These are phyloP conservation scores for Clarireedia homoeocarpa DNA, from an alignment of 2,329 filamentous ascomycete genomes.

Conservation along the genomic window DNA sequence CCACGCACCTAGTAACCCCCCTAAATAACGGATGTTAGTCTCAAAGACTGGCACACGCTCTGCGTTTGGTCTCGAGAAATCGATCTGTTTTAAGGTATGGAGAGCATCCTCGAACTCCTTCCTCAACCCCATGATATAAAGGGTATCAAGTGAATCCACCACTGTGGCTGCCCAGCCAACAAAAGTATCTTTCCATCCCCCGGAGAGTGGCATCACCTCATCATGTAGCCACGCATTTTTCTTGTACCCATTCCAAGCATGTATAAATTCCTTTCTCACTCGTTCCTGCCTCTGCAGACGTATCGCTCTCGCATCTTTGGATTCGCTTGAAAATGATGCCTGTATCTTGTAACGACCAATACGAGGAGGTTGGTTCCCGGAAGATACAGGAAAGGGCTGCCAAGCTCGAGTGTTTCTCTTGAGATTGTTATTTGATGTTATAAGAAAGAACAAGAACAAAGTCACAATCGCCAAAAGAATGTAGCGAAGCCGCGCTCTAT, in stretches of 20 bases:
- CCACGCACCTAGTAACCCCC: conserved; percentile 16
- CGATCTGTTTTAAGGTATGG: conserved; percentile 42
- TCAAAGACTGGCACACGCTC: conserved; percentile 19
- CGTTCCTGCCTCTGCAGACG: conserved; percentile 1
- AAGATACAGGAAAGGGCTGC: not conserved
- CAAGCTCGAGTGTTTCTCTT: not conserved
- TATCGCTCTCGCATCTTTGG: not conserved
- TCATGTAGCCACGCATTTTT: conserved; percentile 75
- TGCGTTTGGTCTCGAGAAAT: conserved; percentile 14
- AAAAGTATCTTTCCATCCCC: conserved; percentile 65
- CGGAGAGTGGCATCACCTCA: conserved; percentile 67
- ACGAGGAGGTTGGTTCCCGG: not conserved
- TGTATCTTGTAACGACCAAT: conserved; percentile 3
- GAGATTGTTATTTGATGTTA: not conserved
- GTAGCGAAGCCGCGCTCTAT: too few relatives aligned
- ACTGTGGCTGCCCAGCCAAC: conserved; percentile 83
- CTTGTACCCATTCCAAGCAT: conserved; percentile 67
- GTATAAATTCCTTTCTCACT: conserved; percentile 14
- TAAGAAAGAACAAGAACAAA: not conserved
- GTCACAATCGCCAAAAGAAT: not conserved
- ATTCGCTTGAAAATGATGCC: conserved; percentile 3
- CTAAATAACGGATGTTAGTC: conserved; percentile 19
- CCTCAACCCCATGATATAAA: conserved; percentile 75
- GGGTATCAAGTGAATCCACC: conserved; percentile 71
- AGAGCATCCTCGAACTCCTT: conserved; percentile 72